phyloP scores from a whole-genome alignment of 2,329 filamentous ascomycete genomes.

The Colletotrichum falcatum region DNA sequence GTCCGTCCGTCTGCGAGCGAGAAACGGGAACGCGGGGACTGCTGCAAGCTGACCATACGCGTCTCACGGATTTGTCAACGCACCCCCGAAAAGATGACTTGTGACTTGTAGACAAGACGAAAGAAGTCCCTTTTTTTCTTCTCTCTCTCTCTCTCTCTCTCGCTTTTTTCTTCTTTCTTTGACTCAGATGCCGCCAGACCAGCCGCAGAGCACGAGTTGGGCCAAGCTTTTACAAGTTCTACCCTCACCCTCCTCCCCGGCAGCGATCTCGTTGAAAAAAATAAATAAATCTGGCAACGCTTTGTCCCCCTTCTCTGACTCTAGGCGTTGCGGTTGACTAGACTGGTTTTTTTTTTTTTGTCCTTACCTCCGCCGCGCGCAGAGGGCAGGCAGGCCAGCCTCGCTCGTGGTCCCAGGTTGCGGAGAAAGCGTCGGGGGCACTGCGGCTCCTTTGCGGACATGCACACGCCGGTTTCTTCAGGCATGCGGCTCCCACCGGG shows the following conservation, averaged over 20 bases:
- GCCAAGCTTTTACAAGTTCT: neutral
- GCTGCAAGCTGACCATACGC: constrained; percentile 1
- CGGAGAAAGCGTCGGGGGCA: constrained; percentile 35
- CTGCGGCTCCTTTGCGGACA: constrained; percentile 34
- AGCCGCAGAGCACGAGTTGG: neutral
- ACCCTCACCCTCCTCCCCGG: no score
- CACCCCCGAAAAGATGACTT: neutral
- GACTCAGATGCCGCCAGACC: constrained; percentile 1
- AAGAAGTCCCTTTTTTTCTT: no score
- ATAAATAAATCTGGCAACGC: neutral
- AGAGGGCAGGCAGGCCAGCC: neutral
- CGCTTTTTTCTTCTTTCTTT: neutral
- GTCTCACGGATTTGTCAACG: constrained; percentile 1
- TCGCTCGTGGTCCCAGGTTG: constrained; percentile 8
- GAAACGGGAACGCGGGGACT: no score
- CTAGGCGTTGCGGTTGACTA: neutral
- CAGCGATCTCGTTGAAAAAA: neutral
- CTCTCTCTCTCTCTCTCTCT: no score
- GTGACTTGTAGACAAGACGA: neutral
- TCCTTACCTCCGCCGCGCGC: neutral
- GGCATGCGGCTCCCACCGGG: constrained; percentile 10
- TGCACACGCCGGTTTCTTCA: neutral
- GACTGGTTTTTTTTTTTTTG: neutral
- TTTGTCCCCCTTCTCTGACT: no score
- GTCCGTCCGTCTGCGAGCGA: neutral